phyloP scores from a whole-genome alignment of 257 asterid genomes.

The Solanum rostratum region DNA sequence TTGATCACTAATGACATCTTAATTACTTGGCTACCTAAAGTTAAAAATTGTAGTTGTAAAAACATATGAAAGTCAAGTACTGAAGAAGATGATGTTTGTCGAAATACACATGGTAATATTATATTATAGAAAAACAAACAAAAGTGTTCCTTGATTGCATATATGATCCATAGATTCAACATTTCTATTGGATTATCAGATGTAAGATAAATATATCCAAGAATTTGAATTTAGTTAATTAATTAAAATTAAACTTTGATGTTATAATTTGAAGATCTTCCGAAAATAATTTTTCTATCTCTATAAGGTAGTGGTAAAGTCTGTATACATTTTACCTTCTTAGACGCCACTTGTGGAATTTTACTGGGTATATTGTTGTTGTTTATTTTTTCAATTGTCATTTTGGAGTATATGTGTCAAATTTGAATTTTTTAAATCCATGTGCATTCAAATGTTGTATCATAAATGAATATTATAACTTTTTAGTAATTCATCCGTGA shows the following conservation, averaged over 20 bases:
- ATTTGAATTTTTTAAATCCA: neutral
- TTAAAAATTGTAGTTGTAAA: neutral
- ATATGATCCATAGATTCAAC: neutral
- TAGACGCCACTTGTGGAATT: too few species aligned
- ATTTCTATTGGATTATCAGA: neutral
- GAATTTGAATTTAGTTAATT: neutral
- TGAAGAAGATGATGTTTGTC: neutral
- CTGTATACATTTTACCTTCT: too few species aligned
- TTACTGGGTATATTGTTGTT: too few species aligned
- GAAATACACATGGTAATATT: neutral
- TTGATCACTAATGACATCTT: neutral
- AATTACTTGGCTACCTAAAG: neutral
- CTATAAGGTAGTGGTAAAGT: too few species aligned
- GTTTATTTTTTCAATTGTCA: too few species aligned
- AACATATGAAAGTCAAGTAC: neutral
- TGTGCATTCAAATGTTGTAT: neutral
- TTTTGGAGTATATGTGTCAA: neutral
- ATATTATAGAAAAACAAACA: neutral
- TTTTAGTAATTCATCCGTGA: neutral
- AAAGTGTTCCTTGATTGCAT: neutral
- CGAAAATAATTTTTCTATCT: too few species aligned
- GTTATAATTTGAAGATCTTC: too few species aligned
- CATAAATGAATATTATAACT: neutral
- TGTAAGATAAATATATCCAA: neutral
- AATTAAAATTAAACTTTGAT: neutral